These are phyloP conservation scores for Teratosphaeria destructans DNA, from an alignment of 2,329 filamentous ascomycete genomes.

Conservation along the genomic window DNA sequence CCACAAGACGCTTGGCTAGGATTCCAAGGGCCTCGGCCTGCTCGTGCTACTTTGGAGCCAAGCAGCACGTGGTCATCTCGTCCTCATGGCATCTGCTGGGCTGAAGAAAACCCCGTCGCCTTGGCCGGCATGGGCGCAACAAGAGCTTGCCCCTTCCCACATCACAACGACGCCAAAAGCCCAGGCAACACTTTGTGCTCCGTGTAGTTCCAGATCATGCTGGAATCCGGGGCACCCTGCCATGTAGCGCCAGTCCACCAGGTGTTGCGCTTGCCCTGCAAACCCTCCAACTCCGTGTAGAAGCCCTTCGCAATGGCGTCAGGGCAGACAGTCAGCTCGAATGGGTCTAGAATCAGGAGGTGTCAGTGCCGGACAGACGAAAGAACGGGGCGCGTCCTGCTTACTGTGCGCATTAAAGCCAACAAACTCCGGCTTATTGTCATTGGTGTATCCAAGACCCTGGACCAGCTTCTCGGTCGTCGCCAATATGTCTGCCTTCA, in stretches of 20 bases:
- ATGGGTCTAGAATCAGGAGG: constrained; percentile 3
- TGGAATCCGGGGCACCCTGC: constrained; percentile 21
- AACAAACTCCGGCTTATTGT: neutral
- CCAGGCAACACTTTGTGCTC: constrained; percentile 4
- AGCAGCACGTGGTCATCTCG: no score
- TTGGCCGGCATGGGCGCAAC: neutral
- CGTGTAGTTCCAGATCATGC: constrained; percentile 20
- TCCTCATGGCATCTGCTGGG: no score
- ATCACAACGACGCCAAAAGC: neutral
- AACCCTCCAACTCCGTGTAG: constrained; percentile 12
- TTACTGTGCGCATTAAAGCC: constrained; percentile 2
- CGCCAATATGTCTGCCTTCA: constrained; percentile 8
- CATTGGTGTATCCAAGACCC: neutral
- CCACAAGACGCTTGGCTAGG: neutral
- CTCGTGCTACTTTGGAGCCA: neutral
- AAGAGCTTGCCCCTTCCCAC: neutral
- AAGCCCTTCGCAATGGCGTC: constrained; percentile 15
- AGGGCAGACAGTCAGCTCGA: constrained; percentile 12
- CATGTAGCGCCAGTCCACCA: constrained; percentile 20
- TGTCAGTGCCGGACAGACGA: neutral
- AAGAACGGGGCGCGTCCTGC: neutral
- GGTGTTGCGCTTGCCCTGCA: constrained; percentile 16
- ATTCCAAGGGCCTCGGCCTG: neutral
- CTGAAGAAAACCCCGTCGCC: no score
- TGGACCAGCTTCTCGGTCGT: constrained; percentile 1